phyloP scores from a whole-genome alignment of 345 rosid genomes.

The Linum usitatissimum region DNA sequence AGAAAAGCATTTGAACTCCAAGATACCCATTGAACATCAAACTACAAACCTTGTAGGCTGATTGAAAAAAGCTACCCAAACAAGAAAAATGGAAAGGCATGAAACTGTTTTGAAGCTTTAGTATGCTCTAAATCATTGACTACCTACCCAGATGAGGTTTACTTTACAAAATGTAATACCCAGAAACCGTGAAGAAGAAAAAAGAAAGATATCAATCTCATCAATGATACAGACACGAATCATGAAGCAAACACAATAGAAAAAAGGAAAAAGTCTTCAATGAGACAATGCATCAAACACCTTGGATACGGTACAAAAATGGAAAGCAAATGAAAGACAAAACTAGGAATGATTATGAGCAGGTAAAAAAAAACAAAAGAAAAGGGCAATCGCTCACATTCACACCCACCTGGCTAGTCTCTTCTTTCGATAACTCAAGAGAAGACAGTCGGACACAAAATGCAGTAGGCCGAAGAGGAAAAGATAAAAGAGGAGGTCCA shows the following conservation, averaged over 20 bases:
- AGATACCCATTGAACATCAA: background rate
- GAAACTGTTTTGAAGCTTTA: background rate
- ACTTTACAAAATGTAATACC: background rate
- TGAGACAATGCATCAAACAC: background rate
- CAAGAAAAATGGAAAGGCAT: background rate
- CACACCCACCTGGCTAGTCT: background rate
- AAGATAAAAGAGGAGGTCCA: background rate
- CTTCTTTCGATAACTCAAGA: background rate
- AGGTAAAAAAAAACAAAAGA: too few relatives aligned
- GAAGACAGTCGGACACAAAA: constrained; percentile 9
- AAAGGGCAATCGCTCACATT: background rate
- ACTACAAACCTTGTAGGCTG: background rate
- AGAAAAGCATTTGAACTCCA: background rate
- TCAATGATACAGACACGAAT: background rate
- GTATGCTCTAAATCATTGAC: background rate
- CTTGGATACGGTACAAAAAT: background rate
- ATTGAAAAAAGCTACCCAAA: background rate
- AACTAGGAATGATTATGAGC: background rate
- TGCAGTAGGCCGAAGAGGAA: constrained; percentile 11
- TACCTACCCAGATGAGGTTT: background rate
- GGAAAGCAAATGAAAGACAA: background rate
- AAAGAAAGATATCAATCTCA: background rate
- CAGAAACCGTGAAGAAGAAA: background rate
- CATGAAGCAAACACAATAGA: background rate
- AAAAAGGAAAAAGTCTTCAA: background rate